A percentile compares a stretch with the other conserved stretches of the same genome.
phyloP scores from a whole-genome alignment of 176 grass and related monocot species.

The Zoysia japonica region DNA sequence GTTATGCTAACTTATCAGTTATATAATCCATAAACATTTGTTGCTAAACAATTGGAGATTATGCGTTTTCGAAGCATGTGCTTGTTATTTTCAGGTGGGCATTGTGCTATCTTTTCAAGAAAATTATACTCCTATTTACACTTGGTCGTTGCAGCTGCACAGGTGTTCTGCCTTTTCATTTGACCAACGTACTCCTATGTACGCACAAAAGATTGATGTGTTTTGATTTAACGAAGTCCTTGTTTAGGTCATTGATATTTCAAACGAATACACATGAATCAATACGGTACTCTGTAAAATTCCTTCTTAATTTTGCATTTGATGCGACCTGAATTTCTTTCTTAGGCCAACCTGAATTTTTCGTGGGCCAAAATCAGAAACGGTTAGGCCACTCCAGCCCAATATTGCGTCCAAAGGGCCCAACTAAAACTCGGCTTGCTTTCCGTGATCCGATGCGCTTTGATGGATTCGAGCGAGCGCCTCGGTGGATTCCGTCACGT shows the following conservation, averaged over 20 bases:
- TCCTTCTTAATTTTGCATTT: too few relatives aligned
- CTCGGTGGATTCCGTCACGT: not conserved
- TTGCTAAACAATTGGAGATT: not conserved
- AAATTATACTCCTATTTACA: too few relatives aligned
- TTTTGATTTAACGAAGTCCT: too few relatives aligned
- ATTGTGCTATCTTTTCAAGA: not conserved
- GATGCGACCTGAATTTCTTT: too few relatives aligned
- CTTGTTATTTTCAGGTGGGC: not conserved
- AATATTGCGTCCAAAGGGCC: not conserved
- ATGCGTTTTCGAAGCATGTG: not conserved
- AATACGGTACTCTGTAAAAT: too few relatives aligned
- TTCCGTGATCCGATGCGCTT: not conserved
- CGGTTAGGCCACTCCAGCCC: not conserved
- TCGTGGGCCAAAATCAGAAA: not conserved
- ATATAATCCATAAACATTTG: not conserved
- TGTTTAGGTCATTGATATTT: too few relatives aligned
- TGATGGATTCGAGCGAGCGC: constrained; percentile 8
- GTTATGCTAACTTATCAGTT: not conserved
- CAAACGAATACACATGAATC: too few relatives aligned
- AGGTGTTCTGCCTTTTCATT: too few relatives aligned
- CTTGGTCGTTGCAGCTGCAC: too few relatives aligned
- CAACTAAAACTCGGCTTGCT: not conserved
- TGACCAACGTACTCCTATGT: too few relatives aligned
- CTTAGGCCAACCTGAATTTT: too few relatives aligned
- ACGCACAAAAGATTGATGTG: too few relatives aligned